Percentiles rank a stretch among this genome's conserved stretches.
phyloP scores from a whole-genome alignment of 2,329 filamentous ascomycete genomes.

The Neurospora crassa region DNA sequence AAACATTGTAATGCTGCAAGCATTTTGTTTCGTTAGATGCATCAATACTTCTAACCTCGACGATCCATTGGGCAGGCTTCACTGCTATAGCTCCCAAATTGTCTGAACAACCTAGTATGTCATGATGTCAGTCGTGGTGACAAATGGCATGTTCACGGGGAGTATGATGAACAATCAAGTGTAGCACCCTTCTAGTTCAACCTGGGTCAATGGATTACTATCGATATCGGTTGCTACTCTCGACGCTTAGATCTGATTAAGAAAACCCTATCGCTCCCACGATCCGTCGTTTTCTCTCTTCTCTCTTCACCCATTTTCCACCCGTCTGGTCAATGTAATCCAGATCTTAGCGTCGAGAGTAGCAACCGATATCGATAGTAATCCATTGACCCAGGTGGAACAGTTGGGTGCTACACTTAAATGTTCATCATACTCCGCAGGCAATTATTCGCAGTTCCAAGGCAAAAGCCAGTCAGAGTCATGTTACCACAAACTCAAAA shows the following conservation, averaged over 20 bases:
- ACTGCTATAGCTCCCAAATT: no score
- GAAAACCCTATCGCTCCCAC: neutral
- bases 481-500: neutral
- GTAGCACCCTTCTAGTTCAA: neutral
- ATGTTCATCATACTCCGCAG: neutral
- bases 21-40: no score
- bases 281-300: neutral
- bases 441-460: neutral
- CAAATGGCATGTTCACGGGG: neutral
- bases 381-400: neutral
- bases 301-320: no score
- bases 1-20: neutral
- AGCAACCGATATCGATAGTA: neutral
- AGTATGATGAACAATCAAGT: neutral
- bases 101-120: neutral
- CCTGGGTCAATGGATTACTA: neutral
- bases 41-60: no score
- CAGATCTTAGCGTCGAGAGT: neutral
- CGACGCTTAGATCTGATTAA: neutral
- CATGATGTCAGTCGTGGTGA: neutral
- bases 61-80: neutral
- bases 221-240: neutral
- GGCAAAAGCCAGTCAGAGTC: neutral
- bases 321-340: no score
- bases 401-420: neutral